Evolutionary conservation across 2,329 filamentous ascomycete genomes (phyloP).

Genomic region (Alternaria triticina): DNA sequence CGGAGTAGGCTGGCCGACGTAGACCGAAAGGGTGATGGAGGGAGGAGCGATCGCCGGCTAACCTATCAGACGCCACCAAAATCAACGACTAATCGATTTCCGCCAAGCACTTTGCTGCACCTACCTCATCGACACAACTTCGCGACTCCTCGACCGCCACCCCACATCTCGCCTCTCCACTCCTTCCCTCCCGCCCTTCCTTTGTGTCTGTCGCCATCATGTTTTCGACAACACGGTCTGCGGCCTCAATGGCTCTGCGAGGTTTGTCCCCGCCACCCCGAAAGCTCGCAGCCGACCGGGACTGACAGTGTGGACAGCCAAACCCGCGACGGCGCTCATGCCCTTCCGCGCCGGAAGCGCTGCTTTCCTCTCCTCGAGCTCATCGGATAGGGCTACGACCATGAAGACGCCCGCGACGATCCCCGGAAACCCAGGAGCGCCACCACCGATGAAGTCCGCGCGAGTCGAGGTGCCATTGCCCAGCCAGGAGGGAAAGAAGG

Average conservation of each 20-base stretch:
- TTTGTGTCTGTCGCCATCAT: slow-evolving; percentile 50
- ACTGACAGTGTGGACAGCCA: slow-evolving; percentile 59
- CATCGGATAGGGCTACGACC: slow-evolving; percentile 67
- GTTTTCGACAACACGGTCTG: slow-evolving; percentile 59
- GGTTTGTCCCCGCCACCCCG: slow-evolving; percentile 49
- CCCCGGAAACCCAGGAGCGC: slow-evolving; percentile 60
- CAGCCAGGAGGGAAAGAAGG: slow-evolving; percentile 81
- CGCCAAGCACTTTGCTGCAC: slow-evolving; percentile 33
- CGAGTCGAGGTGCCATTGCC: slow-evolving; percentile 74
- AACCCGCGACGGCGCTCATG: slow-evolving; percentile 67
- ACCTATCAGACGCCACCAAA: slow-evolving; percentile 42
- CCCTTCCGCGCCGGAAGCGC: slow-evolving; percentile 67
- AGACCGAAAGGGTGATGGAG: slow-evolving; percentile 34
- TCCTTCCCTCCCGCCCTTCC: slow-evolving; percentile 42
- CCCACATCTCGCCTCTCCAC: slow-evolving; percentile 45
- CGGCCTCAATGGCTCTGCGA: slow-evolving; percentile 62
- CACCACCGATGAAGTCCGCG: slow-evolving; percentile 62
- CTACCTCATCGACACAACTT: slow-evolving; percentile 39
- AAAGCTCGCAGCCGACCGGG: slow-evolving; percentile 21
- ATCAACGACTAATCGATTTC: slow-evolving; percentile 38
- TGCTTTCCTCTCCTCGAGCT: slow-evolving; percentile 70
- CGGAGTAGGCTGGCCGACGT: slow-evolving; percentile 26
- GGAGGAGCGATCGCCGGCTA: slow-evolving; percentile 12
- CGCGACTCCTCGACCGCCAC: slow-evolving; percentile 41
- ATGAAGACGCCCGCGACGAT: slow-evolving; percentile 61